phyloP scores from a whole-genome alignment of 2,329 filamentous ascomycete genomes.

The Claviceps capensis region DNA sequence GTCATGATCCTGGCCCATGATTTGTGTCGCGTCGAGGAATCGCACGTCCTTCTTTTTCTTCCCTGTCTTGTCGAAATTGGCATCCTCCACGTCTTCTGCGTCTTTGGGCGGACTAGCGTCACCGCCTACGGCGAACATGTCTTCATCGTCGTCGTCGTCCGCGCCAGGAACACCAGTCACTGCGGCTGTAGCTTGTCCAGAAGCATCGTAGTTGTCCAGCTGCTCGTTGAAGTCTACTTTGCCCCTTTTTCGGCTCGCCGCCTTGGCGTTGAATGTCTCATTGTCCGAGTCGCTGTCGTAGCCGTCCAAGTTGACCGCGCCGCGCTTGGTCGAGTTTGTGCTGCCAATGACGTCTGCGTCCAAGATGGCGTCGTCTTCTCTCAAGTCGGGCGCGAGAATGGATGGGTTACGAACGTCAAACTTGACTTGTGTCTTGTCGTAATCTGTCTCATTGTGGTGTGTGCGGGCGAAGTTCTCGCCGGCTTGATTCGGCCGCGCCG shows the following conservation, averaged over 20 bases:
- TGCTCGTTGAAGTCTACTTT: slow-evolving; percentile 37
- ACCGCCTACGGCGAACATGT: slow-evolving; percentile 71
- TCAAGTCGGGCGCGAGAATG: slow-evolving; percentile 70
- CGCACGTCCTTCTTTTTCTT: slow-evolving; percentile 51
- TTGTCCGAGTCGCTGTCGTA: slow-evolving; percentile 92
- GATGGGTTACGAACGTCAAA: slow-evolving; percentile 95
- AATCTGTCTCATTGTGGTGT: slow-evolving; percentile 46
- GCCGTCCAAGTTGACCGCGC: slow-evolving; percentile 89
- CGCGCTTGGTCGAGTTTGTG: slow-evolving; percentile 66
- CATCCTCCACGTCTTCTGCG: slow-evolving; percentile 25
- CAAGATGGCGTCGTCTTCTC: slow-evolving; percentile 57
- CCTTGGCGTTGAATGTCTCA: slow-evolving; percentile 71
- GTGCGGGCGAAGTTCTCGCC: slow-evolving; percentile 69
- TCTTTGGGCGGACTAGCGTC: slow-evolving; percentile 28
- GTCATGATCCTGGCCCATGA: slow-evolving; percentile 63
- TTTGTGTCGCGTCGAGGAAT: slow-evolving; percentile 46
- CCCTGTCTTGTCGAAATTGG: slow-evolving; percentile 22
- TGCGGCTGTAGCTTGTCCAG: slow-evolving; percentile 26
- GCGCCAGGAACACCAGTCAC: slow-evolving; percentile 13
- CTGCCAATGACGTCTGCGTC: slow-evolving; percentile 89
- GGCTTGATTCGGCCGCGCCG: slow-evolving; percentile 65
- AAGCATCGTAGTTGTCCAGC: slow-evolving; percentile 40
- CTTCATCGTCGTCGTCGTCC: slow-evolving; percentile 49
- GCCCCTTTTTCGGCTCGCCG: slow-evolving; percentile 41
- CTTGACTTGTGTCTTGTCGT: slow-evolving; percentile 59